Conservation (phyloP, 148 eudicot species). For the Rhododendron mucronatum region DNA sequence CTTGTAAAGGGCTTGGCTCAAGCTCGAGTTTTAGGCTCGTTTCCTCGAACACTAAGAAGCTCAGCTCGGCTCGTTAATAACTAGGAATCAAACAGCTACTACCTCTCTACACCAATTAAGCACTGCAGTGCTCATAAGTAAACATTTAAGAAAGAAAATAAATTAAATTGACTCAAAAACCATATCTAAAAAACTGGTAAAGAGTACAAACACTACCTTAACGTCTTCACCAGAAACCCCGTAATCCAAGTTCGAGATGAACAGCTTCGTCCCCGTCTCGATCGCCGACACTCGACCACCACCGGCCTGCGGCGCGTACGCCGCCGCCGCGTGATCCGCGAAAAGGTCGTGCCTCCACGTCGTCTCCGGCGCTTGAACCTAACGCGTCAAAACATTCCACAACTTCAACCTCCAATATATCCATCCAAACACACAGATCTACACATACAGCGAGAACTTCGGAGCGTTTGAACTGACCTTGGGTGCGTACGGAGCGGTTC, state of each 20-base stretch:
- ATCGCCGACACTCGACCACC: conserved; percentile 34
- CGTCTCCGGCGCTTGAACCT: conserved; percentile 47
- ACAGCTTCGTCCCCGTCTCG: conserved; percentile 67
- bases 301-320: conserved; percentile 1
- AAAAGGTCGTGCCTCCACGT: conserved; percentile 67
- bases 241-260: conserved; percentile 60
- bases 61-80: not conserved
- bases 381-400: not conserved
- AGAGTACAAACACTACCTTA: conserved; percentile 30
- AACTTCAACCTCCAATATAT: not conserved
- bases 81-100: not conserved
- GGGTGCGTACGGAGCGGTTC: conserved; percentile 42
- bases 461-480: conserved; percentile 21
- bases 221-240: conserved; percentile 63
- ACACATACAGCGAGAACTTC: not conserved
- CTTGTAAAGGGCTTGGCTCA: no score
- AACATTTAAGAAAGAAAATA: not conserved
- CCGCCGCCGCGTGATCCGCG: conserved; percentile 25
- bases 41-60: not conserved
- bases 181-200: no score
- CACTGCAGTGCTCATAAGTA: not conserved
- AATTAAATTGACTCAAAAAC: no score
- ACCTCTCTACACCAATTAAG: not conserved
- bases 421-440: not conserved
- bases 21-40: not conserved